phyloP scores from a whole-genome alignment of 2,329 filamentous ascomycete genomes.

The Stromatinia cepivora region DNA sequence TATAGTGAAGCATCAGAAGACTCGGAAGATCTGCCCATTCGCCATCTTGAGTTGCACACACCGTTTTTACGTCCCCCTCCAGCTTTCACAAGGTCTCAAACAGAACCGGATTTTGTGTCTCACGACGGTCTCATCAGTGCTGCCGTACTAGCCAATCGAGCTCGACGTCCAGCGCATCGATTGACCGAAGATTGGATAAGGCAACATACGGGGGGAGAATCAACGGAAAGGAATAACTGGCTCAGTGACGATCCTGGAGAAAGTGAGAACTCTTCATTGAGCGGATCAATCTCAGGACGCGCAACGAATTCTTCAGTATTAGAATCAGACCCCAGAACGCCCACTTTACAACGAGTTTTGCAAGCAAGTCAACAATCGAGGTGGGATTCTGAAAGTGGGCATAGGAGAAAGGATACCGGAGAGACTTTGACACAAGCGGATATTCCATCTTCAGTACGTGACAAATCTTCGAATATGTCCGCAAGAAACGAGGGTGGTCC shows the following conservation, averaged over 20 bases:
- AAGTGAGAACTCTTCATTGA: conserved; percentile 75
- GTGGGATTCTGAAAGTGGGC: conserved; percentile 27
- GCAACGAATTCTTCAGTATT: conserved; percentile 48
- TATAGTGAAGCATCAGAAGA: conserved; percentile 58
- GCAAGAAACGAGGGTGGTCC: conserved; percentile 30
- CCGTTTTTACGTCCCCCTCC: conserved; percentile 61
- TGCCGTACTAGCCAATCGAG: conserved; percentile 63
- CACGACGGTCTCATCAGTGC: conserved; percentile 45
- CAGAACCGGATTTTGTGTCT: conserved; percentile 44
- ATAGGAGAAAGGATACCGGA: conserved; percentile 41
- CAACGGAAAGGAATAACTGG: conserved; percentile 75
- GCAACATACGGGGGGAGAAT: conserved; percentile 72
- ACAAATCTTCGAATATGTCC: conserved; percentile 30
- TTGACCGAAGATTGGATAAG: conserved; percentile 86
- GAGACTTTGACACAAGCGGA: conserved; percentile 41
- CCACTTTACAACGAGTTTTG: conserved; percentile 39
- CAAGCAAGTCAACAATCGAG: conserved; percentile 31
- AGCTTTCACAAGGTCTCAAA: conserved; percentile 42
- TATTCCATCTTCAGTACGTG: conserved; percentile 29
- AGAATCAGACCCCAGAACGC: conserved; percentile 39
- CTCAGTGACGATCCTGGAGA: conserved; percentile 74
- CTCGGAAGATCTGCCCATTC: conserved; percentile 61
- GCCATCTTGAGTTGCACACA: conserved; percentile 61
- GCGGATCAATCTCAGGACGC: conserved; percentile 59
- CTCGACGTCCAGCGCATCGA: conserved; percentile 58